Percentiles rank a stretch among this genome's conserved stretches.
These are phyloP conservation scores for Cercospora sesami DNA, from an alignment of 2,329 filamentous ascomycete species.

Conservation along the genomic window DNA sequence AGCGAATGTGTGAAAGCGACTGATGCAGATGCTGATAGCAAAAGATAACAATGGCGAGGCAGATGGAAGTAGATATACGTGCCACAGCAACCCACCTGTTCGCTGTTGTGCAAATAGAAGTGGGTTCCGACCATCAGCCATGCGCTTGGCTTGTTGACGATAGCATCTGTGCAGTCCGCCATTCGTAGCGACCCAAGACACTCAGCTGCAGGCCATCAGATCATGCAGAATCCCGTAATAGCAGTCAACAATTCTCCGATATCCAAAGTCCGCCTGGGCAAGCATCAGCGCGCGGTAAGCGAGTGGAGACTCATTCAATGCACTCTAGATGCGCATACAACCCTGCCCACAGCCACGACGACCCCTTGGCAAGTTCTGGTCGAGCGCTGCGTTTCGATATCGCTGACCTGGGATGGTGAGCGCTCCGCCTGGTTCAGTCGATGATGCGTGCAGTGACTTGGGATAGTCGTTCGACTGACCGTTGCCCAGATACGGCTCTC, in stretches of 20 bases:
- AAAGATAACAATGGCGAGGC: conserved; percentile 10
- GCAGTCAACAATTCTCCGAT: conserved; percentile 22
- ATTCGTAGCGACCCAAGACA: conserved; percentile 18
- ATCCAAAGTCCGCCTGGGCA: conserved; percentile 15
- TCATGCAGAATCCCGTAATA: conserved; percentile 17
- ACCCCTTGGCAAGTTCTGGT: background rate
- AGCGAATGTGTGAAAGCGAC: conserved; percentile 13
- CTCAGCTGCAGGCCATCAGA: conserved; percentile 12
- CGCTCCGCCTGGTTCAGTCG: background rate
- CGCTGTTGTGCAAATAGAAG: conserved; percentile 18
- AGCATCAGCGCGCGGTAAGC: conserved; percentile 8
- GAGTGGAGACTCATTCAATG: conserved; percentile 1
- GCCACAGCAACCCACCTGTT: conserved; percentile 3
- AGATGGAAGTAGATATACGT: conserved; percentile 10
- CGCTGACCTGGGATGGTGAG: background rate
- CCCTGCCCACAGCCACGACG: background rate
- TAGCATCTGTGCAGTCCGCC: conserved; percentile 9
- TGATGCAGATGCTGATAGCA: conserved; percentile 11
- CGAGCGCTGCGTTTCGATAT: background rate
- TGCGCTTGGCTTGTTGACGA: conserved; percentile 14
- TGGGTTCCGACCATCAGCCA: conserved; percentile 18
- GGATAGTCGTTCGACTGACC: background rate
- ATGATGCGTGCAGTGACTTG: conserved; percentile 8
- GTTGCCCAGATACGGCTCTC: conserved; percentile 24
- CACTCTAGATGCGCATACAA: background rate